These are phyloP conservation scores for Myriosclerotinia scirpicola DNA, from an alignment of 2,329 filamentous ascomycete genomes.

Conservation along the genomic window DNA sequence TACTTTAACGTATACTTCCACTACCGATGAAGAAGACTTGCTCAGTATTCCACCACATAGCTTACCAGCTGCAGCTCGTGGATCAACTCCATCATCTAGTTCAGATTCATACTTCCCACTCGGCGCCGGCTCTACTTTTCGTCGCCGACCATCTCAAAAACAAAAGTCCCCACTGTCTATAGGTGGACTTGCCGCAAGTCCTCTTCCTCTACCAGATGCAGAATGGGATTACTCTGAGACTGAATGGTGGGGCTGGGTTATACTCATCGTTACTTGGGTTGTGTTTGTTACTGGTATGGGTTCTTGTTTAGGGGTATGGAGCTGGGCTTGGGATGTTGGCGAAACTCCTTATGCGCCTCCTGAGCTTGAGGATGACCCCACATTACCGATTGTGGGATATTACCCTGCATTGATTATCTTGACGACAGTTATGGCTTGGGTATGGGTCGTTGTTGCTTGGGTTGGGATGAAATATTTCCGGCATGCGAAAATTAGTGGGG, in stretches of 20 bases:
- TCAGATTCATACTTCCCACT: slow-evolving; percentile 63
- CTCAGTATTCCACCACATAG: slow-evolving; percentile 59
- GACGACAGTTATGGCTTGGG: slow-evolving; percentile 96
- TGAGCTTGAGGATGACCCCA: slow-evolving; percentile 92
- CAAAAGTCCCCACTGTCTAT: slow-evolving; percentile 62
- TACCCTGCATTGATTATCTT: slow-evolving; percentile 93
- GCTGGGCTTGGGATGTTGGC: slow-evolving; percentile 98
- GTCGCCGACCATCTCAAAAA: slow-evolving; percentile 38
- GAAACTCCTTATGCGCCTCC: slow-evolving; percentile 94
- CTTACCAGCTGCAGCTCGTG: slow-evolving; percentile 46
- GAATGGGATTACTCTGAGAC: slow-evolving; percentile 93
- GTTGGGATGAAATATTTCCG: slow-evolving; percentile 99
- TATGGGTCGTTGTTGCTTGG: slow-evolving; percentile 97
- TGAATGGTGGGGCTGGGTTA: slow-evolving; percentile 97
- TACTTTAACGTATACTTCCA: slow-evolving; percentile 64
- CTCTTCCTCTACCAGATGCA: slow-evolving; percentile 48
- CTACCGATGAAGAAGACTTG: slow-evolving; percentile 81
- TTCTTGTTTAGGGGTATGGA: slow-evolving; percentile 91
- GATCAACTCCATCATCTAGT: slow-evolving; percentile 51
- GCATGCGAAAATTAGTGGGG: slow-evolving; percentile 79
- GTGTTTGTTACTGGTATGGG: slow-evolving; percentile 98
- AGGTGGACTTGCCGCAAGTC: slow-evolving; percentile 51
- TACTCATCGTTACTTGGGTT: slow-evolving; percentile 86
- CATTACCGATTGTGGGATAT: slow-evolving; percentile 92
- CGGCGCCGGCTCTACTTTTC: slow-evolving; percentile 42